Base-by-base conservation (phyloP, 2,329 filamentous ascomycete species). In the Lithohypha guttulata region DNA sequence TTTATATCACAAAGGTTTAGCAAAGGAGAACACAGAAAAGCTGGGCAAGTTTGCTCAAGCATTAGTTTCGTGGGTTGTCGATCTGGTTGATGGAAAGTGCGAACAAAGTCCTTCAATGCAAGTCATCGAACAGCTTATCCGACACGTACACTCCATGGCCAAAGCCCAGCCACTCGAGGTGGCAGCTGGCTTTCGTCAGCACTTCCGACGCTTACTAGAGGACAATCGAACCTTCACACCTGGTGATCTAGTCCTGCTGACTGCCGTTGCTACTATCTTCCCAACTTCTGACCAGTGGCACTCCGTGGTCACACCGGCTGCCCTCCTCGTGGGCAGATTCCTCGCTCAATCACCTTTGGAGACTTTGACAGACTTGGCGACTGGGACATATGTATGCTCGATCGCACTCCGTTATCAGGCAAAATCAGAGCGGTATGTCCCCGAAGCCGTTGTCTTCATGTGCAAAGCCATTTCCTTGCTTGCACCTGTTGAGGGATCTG, bases 201-300 rank as follows among this genome's bases (percentile, higher is more conserved):
- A 83, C 47, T 69, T 98, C 15, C 65, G 69, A 43, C 56, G 61
- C 17, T 63, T 79, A 22, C 64, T 73, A 27, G 59, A 69, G 9
- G 60, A 69, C 2, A 68, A 66, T 19, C 59, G 66, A 0, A 53
- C 75, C 69, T 51, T 72, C 59, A 51, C 59, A 9, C 57, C 70
- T n/a, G 84, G 84, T 13, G 87, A 98, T 53, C 63, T 98, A 14
- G 63, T 86, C 15, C 64, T 93, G n/a, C 65, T 98, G 23, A 87
- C 84, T 0, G 86, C 84, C 0, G 75, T 95, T 43, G 77, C 80
- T 27, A 78, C 77, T 2, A 82, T 93, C 38, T 98, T 93, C 54
- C 87, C 91, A 3, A 94, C 91, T 0, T 95, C 87, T 0, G 91
- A 98, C 60, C 87, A 96, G 61, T 98, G 96, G 61, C 91, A 98